Evolutionary conservation across 441 rosid species (phyloP).

Genomic region (Adansonia gregorii): DNA sequence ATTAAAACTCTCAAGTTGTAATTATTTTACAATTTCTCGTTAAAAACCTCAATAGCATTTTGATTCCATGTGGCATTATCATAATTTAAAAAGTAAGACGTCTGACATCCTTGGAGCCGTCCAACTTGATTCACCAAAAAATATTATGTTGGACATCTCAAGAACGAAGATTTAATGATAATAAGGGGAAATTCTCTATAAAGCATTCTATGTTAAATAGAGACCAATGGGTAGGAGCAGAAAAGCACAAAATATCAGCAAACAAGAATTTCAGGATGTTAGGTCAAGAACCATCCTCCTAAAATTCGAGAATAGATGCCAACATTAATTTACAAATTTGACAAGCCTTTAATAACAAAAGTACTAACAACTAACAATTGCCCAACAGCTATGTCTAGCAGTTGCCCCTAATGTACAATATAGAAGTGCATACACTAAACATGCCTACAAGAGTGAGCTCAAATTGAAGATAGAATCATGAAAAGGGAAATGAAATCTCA

Average conservation of each 20-base stretch:
- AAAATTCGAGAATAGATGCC: not conserved
- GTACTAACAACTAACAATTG: not conserved
- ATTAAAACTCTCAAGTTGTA: not conserved
- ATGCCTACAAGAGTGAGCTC: not conserved
- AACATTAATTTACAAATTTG: constrained; percentile 8
- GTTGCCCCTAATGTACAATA: not conserved
- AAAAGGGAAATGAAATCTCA: constrained; percentile 2
- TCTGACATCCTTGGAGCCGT: not conserved
- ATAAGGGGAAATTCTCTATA: too few relatives aligned
- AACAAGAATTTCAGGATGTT: too few relatives aligned
- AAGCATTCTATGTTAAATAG: too few relatives aligned
- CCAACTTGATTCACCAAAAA: not conserved
- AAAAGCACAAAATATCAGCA: too few relatives aligned
- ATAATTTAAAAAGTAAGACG: not conserved
- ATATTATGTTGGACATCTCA: not conserved
- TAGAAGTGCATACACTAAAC: not conserved
- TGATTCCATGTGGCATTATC: not conserved
- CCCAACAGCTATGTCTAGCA: not conserved
- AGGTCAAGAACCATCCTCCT: not conserved
- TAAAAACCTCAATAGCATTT: not conserved
- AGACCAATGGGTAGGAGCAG: too few relatives aligned
- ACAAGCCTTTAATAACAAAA: not conserved
- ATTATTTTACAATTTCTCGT: not conserved
- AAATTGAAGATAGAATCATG: not conserved
- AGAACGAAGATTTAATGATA: not conserved